Evolutionary conservation across 140 eudicot genomes (phyloP), one percentile per base, ranked within the genome.

Genomic region (Cichorium intybus): DNA sequence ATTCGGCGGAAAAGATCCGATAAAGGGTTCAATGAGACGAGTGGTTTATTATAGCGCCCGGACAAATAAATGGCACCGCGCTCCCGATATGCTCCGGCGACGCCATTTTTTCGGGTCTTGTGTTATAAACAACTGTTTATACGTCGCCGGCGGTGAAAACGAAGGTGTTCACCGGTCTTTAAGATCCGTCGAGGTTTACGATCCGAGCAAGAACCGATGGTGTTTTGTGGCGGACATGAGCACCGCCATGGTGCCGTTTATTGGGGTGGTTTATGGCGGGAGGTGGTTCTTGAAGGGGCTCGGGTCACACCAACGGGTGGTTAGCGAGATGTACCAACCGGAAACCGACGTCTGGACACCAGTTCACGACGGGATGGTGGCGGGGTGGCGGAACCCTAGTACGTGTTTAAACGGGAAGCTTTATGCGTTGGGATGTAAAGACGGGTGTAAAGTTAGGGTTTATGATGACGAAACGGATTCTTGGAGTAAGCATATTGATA

Each of bases 331-430:
- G 33, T 87, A 83, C 75, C 70, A 73, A 51, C 95, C 95, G 6
- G 95, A 61, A 47, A 80, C 86, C 3, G 62, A 87, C 56, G 64
- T 68, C 39, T 84, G 95, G 95, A 75, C 54, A 33, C 59, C 80
- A 5, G 87, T 87, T 62, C 74, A 81, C 7, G 86, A 87, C n/a
- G 91, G 95, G 49, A 87, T 87, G 95, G 87, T 87, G 60, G 69
- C 87, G 2, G 90, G 95, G n/a, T 84, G 95, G 95, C 74, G 95
- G 43, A 87, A 87, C 59, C 95, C 91, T 15, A 77, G 95, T 71
- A 82, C 85, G 1, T 81, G 82, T 7, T 45, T 84, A 31, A 75
- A 81, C 4, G 88, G 91, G 64, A 78, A 79, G 18, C 86, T 87
- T 48, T 87, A 81, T 67, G 90, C 91, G 3, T 68, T 87, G 76